Evolutionary conservation across 1,284 basidiomycete genomes (phyloP).

Genomic region (Fomitiporia mediterranea): DNA sequence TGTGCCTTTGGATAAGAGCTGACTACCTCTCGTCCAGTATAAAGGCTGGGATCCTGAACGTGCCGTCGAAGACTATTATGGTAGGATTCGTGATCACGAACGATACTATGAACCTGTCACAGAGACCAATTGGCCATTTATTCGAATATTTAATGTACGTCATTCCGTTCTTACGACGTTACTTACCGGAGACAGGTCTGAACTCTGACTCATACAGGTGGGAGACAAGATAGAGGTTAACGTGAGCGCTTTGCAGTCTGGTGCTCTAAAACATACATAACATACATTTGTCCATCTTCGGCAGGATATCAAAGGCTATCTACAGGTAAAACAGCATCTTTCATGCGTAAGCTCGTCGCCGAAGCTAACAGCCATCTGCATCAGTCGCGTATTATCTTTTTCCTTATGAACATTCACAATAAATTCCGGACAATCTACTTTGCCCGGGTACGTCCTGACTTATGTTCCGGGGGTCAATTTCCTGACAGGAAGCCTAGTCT

Average conservation of each 20-base stretch:
- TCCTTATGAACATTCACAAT: constrained; percentile 98
- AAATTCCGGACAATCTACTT: constrained; percentile 88
- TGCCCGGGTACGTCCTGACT: constrained; percentile 61
- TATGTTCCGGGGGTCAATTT: neutral
- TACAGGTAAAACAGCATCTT: constrained; percentile 48
- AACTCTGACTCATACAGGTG: constrained; percentile 44
- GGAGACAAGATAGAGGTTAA: constrained; percentile 93
- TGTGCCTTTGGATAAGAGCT: neutral
- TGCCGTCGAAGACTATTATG: constrained; percentile 89
- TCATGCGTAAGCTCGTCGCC: neutral
- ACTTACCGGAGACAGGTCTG: neutral
- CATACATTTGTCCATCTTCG: neutral
- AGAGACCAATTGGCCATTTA: constrained; percentile 84
- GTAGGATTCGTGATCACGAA: constrained; percentile 86
- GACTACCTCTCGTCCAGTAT: constrained; percentile 54
- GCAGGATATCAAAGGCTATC: constrained; percentile 83
- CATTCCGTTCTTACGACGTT: neutral
- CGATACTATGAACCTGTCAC: constrained; percentile 86
- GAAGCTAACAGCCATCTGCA: too few species aligned
- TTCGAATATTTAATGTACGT: constrained; percentile 90
- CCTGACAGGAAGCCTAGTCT: constrained; percentile 46
- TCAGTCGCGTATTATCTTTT: constrained; percentile 91
- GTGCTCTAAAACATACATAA: neutral
- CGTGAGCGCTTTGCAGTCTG: constrained; percentile 38
- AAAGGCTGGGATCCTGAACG: constrained; percentile 88